Evolutionary conservation across 208 protist genomes (phyloP).

Genomic region (Leishmania tropica): DNA sequence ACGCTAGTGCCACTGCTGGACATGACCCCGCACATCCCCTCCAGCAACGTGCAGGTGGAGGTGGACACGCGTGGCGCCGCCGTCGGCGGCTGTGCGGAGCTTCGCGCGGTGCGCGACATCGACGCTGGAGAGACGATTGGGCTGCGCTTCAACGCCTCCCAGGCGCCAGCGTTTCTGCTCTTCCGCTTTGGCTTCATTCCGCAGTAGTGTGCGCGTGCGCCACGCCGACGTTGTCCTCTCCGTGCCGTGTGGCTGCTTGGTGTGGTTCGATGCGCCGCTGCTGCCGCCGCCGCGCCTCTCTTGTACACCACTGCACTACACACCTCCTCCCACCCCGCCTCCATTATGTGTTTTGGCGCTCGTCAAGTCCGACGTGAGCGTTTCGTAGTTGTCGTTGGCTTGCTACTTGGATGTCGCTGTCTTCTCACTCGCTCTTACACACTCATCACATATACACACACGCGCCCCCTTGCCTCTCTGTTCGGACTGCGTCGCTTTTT

Average conservation of each 20-base stretch:
- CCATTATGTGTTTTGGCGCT: not conserved
- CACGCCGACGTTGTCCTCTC: not conserved
- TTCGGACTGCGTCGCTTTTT: not conserved
- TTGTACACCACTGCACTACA: not conserved
- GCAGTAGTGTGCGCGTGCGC: conserved; percentile 25
- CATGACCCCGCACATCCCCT: conserved; percentile 67
- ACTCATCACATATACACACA: not conserved
- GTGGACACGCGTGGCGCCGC: conserved; percentile 42
- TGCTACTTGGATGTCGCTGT: not conserved
- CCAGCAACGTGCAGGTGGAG: conserved; percentile 72
- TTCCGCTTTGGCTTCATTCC: conserved; percentile 88
- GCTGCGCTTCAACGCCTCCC: conserved; percentile 72
- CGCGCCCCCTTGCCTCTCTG: not conserved
- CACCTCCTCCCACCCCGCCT: not conserved
- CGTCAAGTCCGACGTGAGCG: not conserved
- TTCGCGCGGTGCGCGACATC: conserved; percentile 69
- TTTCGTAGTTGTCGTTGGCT: not conserved
- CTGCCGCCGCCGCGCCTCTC: not conserved
- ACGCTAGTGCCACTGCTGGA: conserved; percentile 78
- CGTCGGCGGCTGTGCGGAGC: conserved; percentile 66
- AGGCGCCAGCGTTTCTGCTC: conserved; percentile 63
- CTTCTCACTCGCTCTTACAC: not conserved
- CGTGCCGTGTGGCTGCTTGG: not conserved
- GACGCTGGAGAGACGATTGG: conserved; percentile 73
- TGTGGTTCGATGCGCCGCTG: not conserved